A percentile compares a stretch with the other conserved stretches of the same genome.
These are phyloP conservation scores for Parafenestella ontariensis DNA, from an alignment of 2,329 filamentous ascomycete genomes.

Conservation along the genomic window DNA sequence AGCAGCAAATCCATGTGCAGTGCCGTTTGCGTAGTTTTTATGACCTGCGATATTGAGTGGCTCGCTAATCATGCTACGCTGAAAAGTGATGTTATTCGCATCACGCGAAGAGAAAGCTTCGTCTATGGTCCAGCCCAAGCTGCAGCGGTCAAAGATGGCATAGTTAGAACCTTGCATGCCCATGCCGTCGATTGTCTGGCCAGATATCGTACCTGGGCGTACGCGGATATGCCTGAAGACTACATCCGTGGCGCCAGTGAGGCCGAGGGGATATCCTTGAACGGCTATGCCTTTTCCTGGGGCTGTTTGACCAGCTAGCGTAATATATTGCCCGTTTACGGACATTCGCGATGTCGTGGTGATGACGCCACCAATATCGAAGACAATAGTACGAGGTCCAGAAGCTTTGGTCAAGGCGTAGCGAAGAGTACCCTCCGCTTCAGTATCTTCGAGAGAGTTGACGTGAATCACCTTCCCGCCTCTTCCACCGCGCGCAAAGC, in stretches of 20 bases:
- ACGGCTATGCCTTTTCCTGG: constrained; percentile 30
- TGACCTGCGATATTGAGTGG: constrained; percentile 48
- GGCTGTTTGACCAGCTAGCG: constrained; percentile 25
- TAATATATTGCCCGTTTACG: constrained; percentile 21
- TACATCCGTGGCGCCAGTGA: constrained; percentile 40
- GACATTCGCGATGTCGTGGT: constrained; percentile 24
- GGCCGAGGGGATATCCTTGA: constrained; percentile 41
- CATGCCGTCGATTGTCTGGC: constrained; percentile 45
- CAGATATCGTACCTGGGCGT: constrained; percentile 39
- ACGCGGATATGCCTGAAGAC: constrained; percentile 33
- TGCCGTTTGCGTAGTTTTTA: constrained; percentile 47
- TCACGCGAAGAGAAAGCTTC: constrained; percentile 46
- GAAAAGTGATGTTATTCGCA: constrained; percentile 46
- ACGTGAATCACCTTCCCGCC: constrained; percentile 49
- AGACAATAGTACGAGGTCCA: constrained; percentile 25
- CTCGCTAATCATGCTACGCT: constrained; percentile 48
- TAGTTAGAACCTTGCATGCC: constrained; percentile 47
- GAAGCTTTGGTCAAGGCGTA: constrained; percentile 41
- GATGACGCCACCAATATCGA: constrained; percentile 26
- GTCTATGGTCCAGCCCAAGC: constrained; percentile 47
- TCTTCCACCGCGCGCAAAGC: constrained; percentile 47
- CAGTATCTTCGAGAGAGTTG: constrained; percentile 45
- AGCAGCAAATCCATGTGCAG: constrained; percentile 24
- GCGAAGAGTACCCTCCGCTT: constrained; percentile 44
- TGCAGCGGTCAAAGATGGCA: constrained; percentile 47